Evolutionary conservation across 495 filamentous ascomycete species (phyloP), one percentile per base, ranked within the genome.

Genomic region (Poronia punctata): DNA sequence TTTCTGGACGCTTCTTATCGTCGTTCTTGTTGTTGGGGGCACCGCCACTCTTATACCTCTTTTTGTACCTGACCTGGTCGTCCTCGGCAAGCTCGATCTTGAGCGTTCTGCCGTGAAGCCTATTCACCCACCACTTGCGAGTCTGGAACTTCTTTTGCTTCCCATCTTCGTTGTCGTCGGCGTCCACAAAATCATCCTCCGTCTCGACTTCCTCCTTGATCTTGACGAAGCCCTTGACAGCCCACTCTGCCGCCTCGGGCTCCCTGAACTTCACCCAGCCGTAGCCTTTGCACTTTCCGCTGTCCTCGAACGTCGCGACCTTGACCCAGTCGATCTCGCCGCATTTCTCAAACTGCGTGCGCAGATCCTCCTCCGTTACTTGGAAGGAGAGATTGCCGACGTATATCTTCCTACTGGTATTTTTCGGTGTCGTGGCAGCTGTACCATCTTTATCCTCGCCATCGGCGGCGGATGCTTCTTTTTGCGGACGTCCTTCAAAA

Each of bases 251-350:
- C 0, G 80, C 75, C 14, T 83, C 80, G 12, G 86, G 48, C 17
- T 87, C 80, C 55, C 80, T 79, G 65, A 97, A 99, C 26, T 83
- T 82, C 33, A 97, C 79, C 85, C 92, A 97, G 14, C 82, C 89
- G 68, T 85, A 99, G 1, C 92, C 92, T 67, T 96, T 96, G 69
- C 93, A 97, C 67, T 97, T 97, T 18, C 92, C 93, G 26, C 81
- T 79, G 54, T 99, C 93, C 59, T 97, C 87, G 55, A 99, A 99
- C 0, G 89, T 95, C 2, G 93, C 93, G 32, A 95, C 65, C 59
- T 90, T 86, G 48, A 88, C 71, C 63, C 83, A 83, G 23, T 70
- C 65, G 40, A 99, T 72, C 33, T 78, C 74, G 27, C 92, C 92
- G 53, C 89, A 96, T 53, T 79, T 82, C 18, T 64, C 67, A 57